These are phyloP conservation scores for Phytopythium vexans DNA, from an alignment of 352 stramenopile species.

Conservation along the genomic window DNA sequence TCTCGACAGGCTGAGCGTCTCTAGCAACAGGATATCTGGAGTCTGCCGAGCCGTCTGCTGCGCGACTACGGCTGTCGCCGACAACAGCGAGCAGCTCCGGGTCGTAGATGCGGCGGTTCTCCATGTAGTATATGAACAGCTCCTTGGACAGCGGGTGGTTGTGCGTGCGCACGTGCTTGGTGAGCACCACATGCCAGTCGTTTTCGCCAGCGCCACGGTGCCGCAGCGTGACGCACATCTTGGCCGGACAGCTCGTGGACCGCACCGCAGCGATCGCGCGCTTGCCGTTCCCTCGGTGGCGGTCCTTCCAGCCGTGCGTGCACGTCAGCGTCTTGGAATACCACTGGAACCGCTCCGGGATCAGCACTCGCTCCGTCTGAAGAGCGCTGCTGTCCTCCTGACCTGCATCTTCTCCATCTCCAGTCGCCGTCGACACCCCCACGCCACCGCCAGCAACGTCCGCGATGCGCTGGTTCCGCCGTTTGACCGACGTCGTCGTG, in stretches of 20 bases:
- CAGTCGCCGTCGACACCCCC: not conserved
- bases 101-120: constrained; percentile 79
- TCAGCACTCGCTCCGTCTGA: constrained; percentile 32
- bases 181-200: constrained; percentile 72
- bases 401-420: not conserved
- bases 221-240: constrained; percentile 80
- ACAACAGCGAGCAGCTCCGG: constrained; percentile 47
- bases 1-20: no score
- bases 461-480: constrained; percentile 64
- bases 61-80: constrained; percentile 4
- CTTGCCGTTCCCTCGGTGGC: constrained; percentile 61
- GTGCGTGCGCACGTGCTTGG: constrained; percentile 65
- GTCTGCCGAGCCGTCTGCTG: no score
- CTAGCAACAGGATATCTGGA: no score
- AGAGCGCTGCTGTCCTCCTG: not conserved
- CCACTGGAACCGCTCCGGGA: constrained; percentile 62
- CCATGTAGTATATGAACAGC: constrained; percentile 70
- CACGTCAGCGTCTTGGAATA: constrained; percentile 85
- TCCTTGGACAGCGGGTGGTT: constrained; percentile 77
- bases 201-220: constrained; percentile 29
- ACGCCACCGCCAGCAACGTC: constrained; percentile 20
- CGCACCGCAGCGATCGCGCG: constrained; percentile 54
- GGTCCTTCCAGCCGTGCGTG: constrained; percentile 77
- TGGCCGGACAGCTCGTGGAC: constrained; percentile 65
- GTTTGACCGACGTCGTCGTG: constrained; percentile 71